Percentiles rank a stretch among this genome's conserved stretches.
phyloP scores from a whole-genome alignment of 2,329 filamentous ascomycete genomes.

The Pestalotiopsis sp. region DNA sequence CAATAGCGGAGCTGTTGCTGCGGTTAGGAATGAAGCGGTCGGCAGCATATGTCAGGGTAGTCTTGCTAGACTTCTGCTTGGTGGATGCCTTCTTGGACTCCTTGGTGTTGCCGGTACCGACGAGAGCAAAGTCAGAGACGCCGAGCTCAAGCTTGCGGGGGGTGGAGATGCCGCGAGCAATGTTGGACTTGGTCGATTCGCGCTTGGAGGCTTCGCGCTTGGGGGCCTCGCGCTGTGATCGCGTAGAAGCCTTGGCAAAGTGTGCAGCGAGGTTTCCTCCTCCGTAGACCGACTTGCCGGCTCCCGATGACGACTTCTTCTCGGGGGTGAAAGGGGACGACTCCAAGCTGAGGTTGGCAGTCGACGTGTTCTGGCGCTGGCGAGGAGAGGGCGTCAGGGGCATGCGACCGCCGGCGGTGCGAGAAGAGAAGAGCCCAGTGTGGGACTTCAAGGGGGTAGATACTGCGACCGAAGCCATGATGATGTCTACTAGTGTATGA shows the following conservation, averaged over 20 bases:
- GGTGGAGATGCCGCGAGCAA: slow-evolving; percentile 73
- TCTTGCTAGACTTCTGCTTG: slow-evolving; percentile 67
- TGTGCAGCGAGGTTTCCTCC: slow-evolving; percentile 78
- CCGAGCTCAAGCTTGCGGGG: slow-evolving; percentile 88
- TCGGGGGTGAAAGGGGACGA: slow-evolving; percentile 81
- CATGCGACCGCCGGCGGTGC: slow-evolving; percentile 92
- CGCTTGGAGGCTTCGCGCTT: slow-evolving; percentile 50
- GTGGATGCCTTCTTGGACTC: slow-evolving; percentile 61
- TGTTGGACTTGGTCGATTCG: slow-evolving; percentile 96
- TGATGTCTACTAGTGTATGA: slow-evolving; percentile 41
- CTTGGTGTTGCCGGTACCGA: slow-evolving; percentile 73
- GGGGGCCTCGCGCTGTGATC: slow-evolving; percentile 37
- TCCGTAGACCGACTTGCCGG: slow-evolving; percentile 71
- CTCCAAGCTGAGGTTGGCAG: slow-evolving; percentile 53
- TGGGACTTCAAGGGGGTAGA: slow-evolving; percentile 96
- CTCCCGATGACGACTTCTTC: slow-evolving; percentile 53
- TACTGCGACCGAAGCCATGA: slow-evolving; percentile 86
- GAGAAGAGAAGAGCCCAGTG: slow-evolving; percentile 86
- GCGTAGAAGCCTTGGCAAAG: slow-evolving; percentile 70
- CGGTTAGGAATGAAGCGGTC: slow-evolving; percentile 98
- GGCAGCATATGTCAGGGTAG: slow-evolving; percentile 76
- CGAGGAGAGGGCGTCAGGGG: slow-evolving; percentile 91
- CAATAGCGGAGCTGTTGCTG: slow-evolving; percentile 83
- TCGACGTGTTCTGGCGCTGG: slow-evolving; percentile 55
- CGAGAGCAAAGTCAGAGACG: slow-evolving; percentile 89